A percentile compares a stretch with the other conserved stretches of the same genome.
phyloP scores from a whole-genome alignment of 2,329 filamentous ascomycete genomes.

The Gliomastix tumulicola region DNA sequence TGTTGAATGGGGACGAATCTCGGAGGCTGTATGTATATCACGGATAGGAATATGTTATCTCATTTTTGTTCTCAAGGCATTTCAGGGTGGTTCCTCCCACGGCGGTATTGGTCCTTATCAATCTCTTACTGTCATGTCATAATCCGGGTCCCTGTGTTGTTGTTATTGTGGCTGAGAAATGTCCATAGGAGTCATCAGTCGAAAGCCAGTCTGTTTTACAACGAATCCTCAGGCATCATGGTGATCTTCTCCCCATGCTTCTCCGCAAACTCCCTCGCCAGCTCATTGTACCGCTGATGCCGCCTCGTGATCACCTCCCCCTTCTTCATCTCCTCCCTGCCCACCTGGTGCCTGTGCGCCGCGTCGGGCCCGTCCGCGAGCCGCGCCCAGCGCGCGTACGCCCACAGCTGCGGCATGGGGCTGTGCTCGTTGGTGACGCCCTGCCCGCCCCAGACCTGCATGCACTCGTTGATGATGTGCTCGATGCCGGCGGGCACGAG shows the following conservation, averaged over 20 bases:
- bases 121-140: too few species aligned
- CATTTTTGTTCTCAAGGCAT: too few species aligned
- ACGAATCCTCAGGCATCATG: constrained; percentile 12
- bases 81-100: too few species aligned
- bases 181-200: too few species aligned
- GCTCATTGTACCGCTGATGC: constrained; percentile 54
- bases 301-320: constrained; percentile 49
- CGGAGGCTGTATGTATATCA: too few species aligned
- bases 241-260: constrained; percentile 35
- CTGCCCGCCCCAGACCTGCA: constrained; percentile 83
- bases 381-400: constrained; percentile 65
- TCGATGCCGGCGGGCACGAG: constrained; percentile 71
- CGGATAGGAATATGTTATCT: too few species aligned
- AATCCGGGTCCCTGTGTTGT: too few species aligned
- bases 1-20: too few species aligned
- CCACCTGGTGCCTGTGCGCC: constrained; percentile 73
- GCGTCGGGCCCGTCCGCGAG: constrained; percentile 87
- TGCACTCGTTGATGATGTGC: constrained; percentile 78
- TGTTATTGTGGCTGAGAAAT: too few species aligned
- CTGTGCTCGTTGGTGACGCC: constrained; percentile 79
- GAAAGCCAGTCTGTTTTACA: constrained; percentile 4
- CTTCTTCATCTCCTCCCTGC: constrained; percentile 65
- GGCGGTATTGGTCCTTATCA: too few species aligned
- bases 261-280: constrained; percentile 53
- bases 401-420: constrained; percentile 68